These are phyloP conservation scores for Caryopteris hybrid DNA, from an alignment of 305 asterid species.

Conservation along the genomic window DNA sequence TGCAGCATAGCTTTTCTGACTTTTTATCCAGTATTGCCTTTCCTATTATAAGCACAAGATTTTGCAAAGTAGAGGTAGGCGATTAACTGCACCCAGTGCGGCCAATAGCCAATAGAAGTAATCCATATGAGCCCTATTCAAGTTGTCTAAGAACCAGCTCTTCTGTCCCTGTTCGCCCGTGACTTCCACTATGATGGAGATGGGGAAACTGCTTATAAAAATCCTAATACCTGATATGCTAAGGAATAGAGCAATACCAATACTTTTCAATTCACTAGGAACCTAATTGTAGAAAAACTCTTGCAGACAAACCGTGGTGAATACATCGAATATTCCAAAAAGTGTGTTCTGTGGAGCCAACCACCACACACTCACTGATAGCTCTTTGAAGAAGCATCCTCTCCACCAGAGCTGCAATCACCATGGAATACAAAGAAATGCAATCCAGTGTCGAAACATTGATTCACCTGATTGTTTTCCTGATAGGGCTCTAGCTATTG, in stretches of 20 bases:
- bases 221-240: conserved; percentile 39
- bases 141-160: conserved; percentile 39
- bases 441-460: conserved; percentile 40
- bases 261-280: conserved; percentile 34
- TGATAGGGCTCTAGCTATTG: conserved; percentile 26
- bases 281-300: conserved; percentile 42
- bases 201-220: conserved; percentile 24
- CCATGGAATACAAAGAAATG: conserved; percentile 27
- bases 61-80: conserved; percentile 18
- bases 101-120: conserved; percentile 32
- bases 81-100: conserved; percentile 12
- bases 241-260: conserved; percentile 34
- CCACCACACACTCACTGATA: neutral
- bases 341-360: neutral
- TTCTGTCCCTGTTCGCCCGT: conserved; percentile 19
- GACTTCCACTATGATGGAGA: conserved; percentile 11
- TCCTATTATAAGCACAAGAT: neutral
- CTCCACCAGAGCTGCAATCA: conserved; percentile 24
- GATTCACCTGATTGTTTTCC: conserved; percentile 33
- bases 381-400: neutral
- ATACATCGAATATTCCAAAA: neutral
- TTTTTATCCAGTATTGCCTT: too few relatives aligned
- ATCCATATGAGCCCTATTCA: conserved; percentile 37
- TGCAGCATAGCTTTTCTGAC: too few relatives aligned
- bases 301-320: conserved; percentile 1